Percentiles rank a stretch among this genome's conserved stretches.
Conservation (phyloP, 1,139 yeast species). For the Magnusiomyces sp. region DNA sequence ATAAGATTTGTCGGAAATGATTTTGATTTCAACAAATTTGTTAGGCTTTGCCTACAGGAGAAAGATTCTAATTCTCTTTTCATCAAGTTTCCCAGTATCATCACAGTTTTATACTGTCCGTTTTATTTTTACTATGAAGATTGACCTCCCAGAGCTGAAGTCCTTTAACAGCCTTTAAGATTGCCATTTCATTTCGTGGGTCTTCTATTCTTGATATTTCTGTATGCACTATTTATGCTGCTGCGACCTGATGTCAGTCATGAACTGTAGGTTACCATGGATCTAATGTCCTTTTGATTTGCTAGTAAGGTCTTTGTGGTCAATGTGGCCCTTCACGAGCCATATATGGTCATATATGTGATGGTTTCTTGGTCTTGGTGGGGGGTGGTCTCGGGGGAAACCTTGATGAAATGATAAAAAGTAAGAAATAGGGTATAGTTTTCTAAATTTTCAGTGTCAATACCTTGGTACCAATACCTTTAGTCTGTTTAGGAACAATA, state of each 20-base stretch:
- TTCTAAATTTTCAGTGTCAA: conserved; percentile 60
- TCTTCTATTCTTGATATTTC: conserved; percentile 57
- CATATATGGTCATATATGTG: conserved; percentile 59
- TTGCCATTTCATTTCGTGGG: background rate
- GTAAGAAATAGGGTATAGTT: conserved; percentile 76
- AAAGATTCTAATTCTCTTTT: no score
- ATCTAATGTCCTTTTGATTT: conserved; percentile 57
- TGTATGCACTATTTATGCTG: conserved; percentile 78
- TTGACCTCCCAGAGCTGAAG: conserved; percentile 83
- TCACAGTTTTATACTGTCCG: no score
- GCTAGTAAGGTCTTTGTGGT: conserved; percentile 91
- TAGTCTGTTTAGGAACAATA: conserved; percentile 65
- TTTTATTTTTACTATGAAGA: conserved; percentile 58
- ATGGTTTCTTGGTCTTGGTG: conserved; percentile 89
- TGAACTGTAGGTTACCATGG: conserved; percentile 85
- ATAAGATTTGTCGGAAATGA: conserved; percentile 68
- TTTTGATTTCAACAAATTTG: conserved; percentile 60
- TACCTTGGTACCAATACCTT: conserved; percentile 80
- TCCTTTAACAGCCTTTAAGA: conserved; percentile 42
- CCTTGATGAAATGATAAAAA: conserved; percentile 79
- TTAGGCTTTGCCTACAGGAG: conserved; percentile 51
- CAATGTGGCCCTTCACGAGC: conserved; percentile 67
- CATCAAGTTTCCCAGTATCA: no score
- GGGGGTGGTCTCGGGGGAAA: conserved; percentile 82
- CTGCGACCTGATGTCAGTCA: conserved; percentile 95